Conservation (phyloP, 768 basidiomycete species). For the Tulasnella sp. region DNA sequence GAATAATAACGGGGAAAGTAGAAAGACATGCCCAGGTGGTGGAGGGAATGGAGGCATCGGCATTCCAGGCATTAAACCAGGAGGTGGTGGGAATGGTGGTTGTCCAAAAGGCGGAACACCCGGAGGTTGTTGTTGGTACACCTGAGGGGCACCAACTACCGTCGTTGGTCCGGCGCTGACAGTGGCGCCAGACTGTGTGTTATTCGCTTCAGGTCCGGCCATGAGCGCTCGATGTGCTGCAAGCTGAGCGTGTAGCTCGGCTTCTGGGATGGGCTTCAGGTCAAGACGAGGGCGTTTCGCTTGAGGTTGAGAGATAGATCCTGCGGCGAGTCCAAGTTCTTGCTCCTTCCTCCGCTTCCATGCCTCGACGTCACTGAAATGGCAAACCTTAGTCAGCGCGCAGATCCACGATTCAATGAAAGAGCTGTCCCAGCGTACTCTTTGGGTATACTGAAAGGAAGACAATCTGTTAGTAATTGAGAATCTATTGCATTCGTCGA, state of each 20-base stretch:
- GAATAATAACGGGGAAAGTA: neutral
- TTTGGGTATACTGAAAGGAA: neutral
- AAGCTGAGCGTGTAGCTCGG: constrained; percentile 74
- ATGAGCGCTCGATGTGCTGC: constrained; percentile 87
- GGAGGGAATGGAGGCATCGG: constrained; percentile 32
- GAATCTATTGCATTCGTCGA: no score
- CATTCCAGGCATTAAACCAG: constrained; percentile 31
- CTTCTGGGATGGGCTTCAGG: constrained; percentile 69
- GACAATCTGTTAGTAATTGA: neutral
- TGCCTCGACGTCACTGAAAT: constrained; percentile 61
- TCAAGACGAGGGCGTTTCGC: constrained; percentile 64
- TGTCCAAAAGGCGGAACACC: constrained; percentile 24
- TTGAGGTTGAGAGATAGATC: constrained; percentile 69
- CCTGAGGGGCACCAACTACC: constrained; percentile 64
- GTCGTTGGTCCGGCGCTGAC: constrained; percentile 34
- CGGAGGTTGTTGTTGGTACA: constrained; percentile 43
- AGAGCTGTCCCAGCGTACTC: neutral
- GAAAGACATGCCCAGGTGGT: constrained; percentile 24
- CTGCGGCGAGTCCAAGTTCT: constrained; percentile 75
- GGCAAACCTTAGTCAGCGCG: neutral
- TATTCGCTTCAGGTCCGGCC: constrained; percentile 38
- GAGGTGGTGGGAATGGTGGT: constrained; percentile 12
- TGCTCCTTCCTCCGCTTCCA: constrained; percentile 94
- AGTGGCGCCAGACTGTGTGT: constrained; percentile 27
- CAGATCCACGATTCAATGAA: neutral